Base-by-base conservation (phyloP, 331 rosid genomes). In the Acacia concinna region DNA sequence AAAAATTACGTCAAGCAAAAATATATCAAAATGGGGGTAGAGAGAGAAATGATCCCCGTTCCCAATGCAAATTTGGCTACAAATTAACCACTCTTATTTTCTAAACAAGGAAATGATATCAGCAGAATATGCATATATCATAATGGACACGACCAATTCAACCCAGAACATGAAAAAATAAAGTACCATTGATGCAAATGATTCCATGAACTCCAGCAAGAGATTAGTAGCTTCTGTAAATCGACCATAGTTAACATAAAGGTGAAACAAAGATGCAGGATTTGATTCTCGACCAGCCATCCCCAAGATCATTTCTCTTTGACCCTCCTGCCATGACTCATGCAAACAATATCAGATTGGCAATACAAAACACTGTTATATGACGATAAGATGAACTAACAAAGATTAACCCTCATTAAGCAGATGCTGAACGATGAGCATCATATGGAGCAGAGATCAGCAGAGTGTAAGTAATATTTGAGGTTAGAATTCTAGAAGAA, bases 231-330 rank as follows among this genome's bases (percentile, higher is more conserved):
- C 97, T 80, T 95, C 98, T 41, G 91, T 78, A 79, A 84, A 91
- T 81, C 99, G 93, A 76, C 97, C 96, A 78, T 85, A 93, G 78
- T 82, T 90, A 76, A 95, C 97, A 90, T 88, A 93, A 63, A 93
- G 84, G 82, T 87, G 94, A 81, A 95, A 90, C 78, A 93, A 90
- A 44, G 89, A 89, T 57, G 99, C 96, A 20, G 93, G 92, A 85
- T 80, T 90, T 85, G 97, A 89, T 86, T 89, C 99, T 78, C 79
- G 88, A 51, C 98, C 94, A 57, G 94, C 88, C 99, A 95, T 93
- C 75, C 89, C 91, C 92, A 88, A 85, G 35, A 82, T 68, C 82
- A 78, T 89, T 79, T 87, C 92, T 81, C 83, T 83, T 76, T 78
- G 90, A 77, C 91, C 89, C 80, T 77, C 97, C 97, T 95, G 91